A percentile compares a stretch with the other conserved stretches of the same genome.
Evolutionary conservation across 163 green algal genomes (phyloP).

Genomic region (Prototheca wickerhamii): DNA sequence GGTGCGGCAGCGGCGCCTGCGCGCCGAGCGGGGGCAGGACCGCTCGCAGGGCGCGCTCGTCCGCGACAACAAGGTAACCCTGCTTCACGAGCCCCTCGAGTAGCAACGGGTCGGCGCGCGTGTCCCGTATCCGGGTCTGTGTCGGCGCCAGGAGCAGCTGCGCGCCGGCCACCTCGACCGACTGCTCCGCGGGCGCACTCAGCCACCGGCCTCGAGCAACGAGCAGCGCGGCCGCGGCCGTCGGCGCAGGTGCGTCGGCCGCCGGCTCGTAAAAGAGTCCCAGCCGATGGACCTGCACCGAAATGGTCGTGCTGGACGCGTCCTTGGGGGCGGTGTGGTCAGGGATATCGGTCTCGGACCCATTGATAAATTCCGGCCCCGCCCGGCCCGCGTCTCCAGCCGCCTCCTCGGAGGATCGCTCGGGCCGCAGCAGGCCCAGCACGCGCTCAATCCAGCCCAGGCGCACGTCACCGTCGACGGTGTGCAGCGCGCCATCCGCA

Average conservation of each 20-base stretch:
- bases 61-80: background rate
- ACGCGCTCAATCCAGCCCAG: background rate
- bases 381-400: background rate
- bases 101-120: no score
- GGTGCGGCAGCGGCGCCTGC: no score
- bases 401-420: background rate
- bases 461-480: background rate
- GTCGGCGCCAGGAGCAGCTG: background rate
- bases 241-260: background rate
- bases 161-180: background rate
- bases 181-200: background rate
- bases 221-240: background rate
- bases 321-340: no score
- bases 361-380: background rate
- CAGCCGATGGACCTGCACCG: background rate
- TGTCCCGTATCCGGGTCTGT: background rate
- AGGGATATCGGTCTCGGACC: no score
- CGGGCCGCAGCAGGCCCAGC: background rate
- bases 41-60: background rate
- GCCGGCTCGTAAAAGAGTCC: background rate
- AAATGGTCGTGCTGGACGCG: no score
- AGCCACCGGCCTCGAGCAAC: background rate
- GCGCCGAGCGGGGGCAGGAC: no score
- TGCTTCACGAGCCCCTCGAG: background rate
- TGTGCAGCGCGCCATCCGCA: background rate